These are phyloP conservation scores for Actinomucor elegans DNA, from an alignment of 371 early-diverging fungal genomes.

Conservation along the genomic window DNA sequence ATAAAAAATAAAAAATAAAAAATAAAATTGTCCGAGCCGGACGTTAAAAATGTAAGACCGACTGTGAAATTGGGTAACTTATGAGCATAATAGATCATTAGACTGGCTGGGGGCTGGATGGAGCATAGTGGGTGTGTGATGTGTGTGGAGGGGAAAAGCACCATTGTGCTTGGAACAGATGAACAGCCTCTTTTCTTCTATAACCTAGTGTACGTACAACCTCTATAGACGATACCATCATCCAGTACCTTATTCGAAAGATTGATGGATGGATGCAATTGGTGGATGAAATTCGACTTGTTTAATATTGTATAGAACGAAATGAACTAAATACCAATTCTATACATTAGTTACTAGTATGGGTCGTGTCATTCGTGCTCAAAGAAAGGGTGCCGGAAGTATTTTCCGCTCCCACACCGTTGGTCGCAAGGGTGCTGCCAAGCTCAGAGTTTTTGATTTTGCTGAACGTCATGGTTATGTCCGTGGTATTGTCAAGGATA, in stretches of 20 bases:
- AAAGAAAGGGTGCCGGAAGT: constrained; percentile 97
- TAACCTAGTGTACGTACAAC: constrained; percentile 16
- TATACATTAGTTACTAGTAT: constrained; percentile 23
- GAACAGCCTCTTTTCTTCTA: constrained; percentile 19
- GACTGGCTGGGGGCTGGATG: too few relatives aligned
- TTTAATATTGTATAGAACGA: neutral
- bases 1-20: too few relatives aligned
- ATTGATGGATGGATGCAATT: neutral
- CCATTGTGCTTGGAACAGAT: neutral
- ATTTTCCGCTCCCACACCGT: constrained; percentile 97
- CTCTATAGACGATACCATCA: neutral
- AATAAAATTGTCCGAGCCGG: constrained; percentile 1
- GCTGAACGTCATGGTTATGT: constrained; percentile 94
- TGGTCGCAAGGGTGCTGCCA: constrained; percentile 95
- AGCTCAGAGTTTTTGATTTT: constrained; percentile 90
- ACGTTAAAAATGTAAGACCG: neutral
- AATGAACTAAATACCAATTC: neutral
- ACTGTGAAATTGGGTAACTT: too few relatives aligned
- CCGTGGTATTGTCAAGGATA: constrained; percentile 93
- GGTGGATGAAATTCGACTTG: neutral
- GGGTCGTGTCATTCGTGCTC: constrained; percentile 82
- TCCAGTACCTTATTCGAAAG: neutral
- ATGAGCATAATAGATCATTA: too few relatives aligned
- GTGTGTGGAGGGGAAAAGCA: neutral
- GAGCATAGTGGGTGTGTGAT: neutral